Percentiles rank a stretch among this genome's conserved stretches.
These are phyloP conservation scores for Lyophyllum decastes DNA, from an alignment of 768 basidiomycete genomes.

Conservation along the genomic window DNA sequence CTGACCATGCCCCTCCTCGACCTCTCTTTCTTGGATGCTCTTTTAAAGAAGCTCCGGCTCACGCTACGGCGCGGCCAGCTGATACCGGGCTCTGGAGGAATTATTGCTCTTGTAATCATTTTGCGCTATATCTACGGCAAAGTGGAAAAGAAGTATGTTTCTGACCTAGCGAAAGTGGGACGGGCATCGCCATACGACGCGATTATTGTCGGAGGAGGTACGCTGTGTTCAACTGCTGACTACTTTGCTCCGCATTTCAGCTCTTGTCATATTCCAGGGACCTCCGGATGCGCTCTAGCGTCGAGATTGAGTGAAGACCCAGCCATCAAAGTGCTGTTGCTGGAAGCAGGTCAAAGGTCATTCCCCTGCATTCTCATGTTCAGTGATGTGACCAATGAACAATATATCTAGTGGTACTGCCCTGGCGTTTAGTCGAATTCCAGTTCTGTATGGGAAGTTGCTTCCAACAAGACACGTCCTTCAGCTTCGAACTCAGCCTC, in stretches of 20 bases:
- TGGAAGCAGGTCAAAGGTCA: slow-evolving; percentile 65
- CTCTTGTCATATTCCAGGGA: slow-evolving; percentile 36
- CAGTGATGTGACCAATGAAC: neutral
- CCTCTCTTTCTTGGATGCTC: neutral
- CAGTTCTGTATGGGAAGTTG: slow-evolving; percentile 40
- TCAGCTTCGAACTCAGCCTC: slow-evolving; percentile 54
- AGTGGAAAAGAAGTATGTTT: slow-evolving; percentile 23
- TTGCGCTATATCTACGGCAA: slow-evolving; percentile 20
- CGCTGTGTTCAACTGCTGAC: neutral
- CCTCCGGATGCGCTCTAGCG: slow-evolving; percentile 61
- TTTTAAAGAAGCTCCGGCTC: slow-evolving; percentile 14
- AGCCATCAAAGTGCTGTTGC: slow-evolving; percentile 47
- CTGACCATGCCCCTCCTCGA: slow-evolving; percentile 11
- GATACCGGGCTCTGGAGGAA: slow-evolving; percentile 16
- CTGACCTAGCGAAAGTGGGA: slow-evolving; percentile 26
- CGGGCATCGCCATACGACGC: slow-evolving; percentile 41
- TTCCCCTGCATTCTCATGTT: neutral
- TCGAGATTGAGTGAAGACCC: slow-evolving; percentile 58
- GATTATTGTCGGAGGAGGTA: slow-evolving; percentile 57
- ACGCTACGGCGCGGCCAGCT: slow-evolving; percentile 5
- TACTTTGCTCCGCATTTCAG: neutral
- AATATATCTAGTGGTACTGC: slow-evolving; percentile 38
- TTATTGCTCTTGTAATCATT: slow-evolving; percentile 24
- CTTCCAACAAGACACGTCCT: slow-evolving; percentile 49
- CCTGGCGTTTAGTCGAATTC: slow-evolving; percentile 39